A percentile compares a stretch with the other conserved stretches of the same genome.
Evolutionary conservation across 2,329 filamentous ascomycete genomes (phyloP).

Genomic region (Anthostomella pinea): DNA sequence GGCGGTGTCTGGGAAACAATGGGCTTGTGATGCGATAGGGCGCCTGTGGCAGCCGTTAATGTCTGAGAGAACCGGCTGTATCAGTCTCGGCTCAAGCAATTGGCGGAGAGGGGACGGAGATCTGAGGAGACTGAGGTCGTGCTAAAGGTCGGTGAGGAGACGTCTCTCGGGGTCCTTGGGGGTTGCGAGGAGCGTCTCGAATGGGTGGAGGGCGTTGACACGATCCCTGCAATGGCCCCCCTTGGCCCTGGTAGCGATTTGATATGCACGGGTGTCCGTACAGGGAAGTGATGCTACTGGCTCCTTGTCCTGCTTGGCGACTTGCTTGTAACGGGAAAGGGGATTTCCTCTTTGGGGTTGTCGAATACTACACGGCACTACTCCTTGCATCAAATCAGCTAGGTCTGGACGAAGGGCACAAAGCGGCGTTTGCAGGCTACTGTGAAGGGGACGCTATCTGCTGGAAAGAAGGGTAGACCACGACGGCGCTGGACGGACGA

Average conservation of each 20-base stretch:
- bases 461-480: no score
- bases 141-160: constrained; percentile 31
- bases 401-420: constrained; percentile 4
- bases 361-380: not conserved
- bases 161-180: constrained; percentile 27
- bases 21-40: constrained; percentile 14
- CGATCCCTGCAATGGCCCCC: constrained; percentile 17
- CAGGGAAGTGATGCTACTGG: constrained; percentile 19
- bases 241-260: constrained; percentile 22
- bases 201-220: constrained; percentile 27
- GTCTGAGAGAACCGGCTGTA: constrained; percentile 8
- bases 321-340: constrained; percentile 15
- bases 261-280: constrained; percentile 24
- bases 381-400: constrained; percentile 1
- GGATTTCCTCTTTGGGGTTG: constrained; percentile 4
- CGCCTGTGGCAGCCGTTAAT: constrained; percentile 1
- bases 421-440: no score
- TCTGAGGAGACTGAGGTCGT: constrained; percentile 24
- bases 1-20: constrained; percentile 10
- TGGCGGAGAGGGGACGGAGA: constrained; percentile 28
- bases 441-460: no score
- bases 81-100: constrained; percentile 17
- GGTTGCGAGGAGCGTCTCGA: constrained; percentile 42
- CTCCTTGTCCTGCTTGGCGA: constrained; percentile 23
- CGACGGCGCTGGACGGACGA: no score